Conservation (phyloP, 1,284 basidiomycete species). For the Ustanciosporium gigantosporum region DNA sequence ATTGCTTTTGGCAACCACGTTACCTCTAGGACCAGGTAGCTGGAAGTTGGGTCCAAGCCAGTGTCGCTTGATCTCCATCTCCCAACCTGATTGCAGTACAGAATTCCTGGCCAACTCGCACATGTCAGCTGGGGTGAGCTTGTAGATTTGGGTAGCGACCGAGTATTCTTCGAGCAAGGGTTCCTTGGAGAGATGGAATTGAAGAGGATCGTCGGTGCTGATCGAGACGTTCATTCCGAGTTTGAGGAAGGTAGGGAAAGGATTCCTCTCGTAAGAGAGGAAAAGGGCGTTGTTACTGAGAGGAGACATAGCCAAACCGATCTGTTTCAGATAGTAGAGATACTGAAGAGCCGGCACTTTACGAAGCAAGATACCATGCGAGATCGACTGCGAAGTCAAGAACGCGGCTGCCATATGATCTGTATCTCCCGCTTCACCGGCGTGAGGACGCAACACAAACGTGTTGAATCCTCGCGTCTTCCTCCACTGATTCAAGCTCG, state of each 20-base stretch:
- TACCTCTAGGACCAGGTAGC: constrained; percentile 63
- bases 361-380: constrained; percentile 93
- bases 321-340: constrained; percentile 71
- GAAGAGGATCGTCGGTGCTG: constrained; percentile 86
- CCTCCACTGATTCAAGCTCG: constrained; percentile 93
- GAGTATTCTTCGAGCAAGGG: constrained; percentile 96
- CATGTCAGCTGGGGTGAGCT: constrained; percentile 64
- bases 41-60: constrained; percentile 80
- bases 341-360: constrained; percentile 84
- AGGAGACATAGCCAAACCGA: constrained; percentile 86
- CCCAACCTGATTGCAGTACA: constrained; percentile 94
- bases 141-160: constrained; percentile 74
- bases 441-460: constrained; percentile 94
- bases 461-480: constrained; percentile 82
- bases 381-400: constrained; percentile 95
- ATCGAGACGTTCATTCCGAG: constrained; percentile 93
- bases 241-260: constrained; percentile 95
- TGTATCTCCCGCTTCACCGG: constrained; percentile 96
- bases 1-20: constrained; percentile 69
- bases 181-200: constrained; percentile 66
- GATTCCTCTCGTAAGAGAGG: constrained; percentile 94
- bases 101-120: constrained; percentile 92
- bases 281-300: constrained; percentile 97
- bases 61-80: constrained; percentile 97
- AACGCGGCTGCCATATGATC: constrained; percentile 95